Evolutionary conservation across 768 basidiomycete genomes (phyloP).

Genomic region (Boletus reticulatus): DNA sequence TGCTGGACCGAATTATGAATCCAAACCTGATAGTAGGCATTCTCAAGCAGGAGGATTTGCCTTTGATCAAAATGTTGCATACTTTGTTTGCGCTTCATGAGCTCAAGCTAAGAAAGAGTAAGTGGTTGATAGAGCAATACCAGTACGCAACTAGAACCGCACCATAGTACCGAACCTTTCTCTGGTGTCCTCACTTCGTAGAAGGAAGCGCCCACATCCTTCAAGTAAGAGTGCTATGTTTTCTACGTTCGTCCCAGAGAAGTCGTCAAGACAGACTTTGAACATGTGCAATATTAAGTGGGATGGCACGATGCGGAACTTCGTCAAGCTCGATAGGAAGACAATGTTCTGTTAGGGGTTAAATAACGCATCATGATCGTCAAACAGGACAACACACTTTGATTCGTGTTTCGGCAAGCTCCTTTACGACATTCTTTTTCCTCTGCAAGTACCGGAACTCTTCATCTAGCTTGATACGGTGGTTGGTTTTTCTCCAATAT

Average conservation of each 20-base stretch:
- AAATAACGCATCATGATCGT: not conserved
- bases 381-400: constrained; percentile 52
- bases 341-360: constrained; percentile 65
- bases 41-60: constrained; percentile 87
- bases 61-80: constrained; percentile 92
- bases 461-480: constrained; percentile 74
- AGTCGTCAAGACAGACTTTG: constrained; percentile 97
- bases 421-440: constrained; percentile 91
- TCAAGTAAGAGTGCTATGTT: constrained; percentile 90
- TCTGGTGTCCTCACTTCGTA: constrained; percentile 84
- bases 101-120: constrained; percentile 63
- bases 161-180: constrained; percentile 91
- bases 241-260: constrained; percentile 89
- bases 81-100: constrained; percentile 93
- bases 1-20: not conserved
- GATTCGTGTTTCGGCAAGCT: constrained; percentile 78
- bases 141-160: constrained; percentile 7
- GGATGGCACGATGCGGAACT: constrained; percentile 87
- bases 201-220: constrained; percentile 88
- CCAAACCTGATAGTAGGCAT: constrained; percentile 93
- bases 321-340: constrained; percentile 91
- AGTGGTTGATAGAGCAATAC: constrained; percentile 1
- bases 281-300: constrained; percentile 94
- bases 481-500: constrained; percentile 2
- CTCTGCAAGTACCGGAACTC: constrained; percentile 94